Percentiles rank a stretch among this genome's conserved stretches.
Conservation (phyloP, 306 rosid species). For the Senna tora region DNA sequence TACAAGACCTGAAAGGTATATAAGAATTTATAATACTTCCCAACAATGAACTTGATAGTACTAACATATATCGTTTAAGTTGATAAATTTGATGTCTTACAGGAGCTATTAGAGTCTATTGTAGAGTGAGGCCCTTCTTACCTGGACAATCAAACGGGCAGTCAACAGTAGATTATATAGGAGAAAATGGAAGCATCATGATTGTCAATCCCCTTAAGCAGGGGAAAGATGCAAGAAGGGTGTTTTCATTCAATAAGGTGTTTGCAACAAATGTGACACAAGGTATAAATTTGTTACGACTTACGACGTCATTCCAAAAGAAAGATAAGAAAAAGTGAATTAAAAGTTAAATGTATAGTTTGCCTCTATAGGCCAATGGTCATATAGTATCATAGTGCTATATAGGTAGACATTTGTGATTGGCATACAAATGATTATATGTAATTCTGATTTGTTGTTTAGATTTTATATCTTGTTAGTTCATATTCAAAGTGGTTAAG, state of each 20-base stretch:
- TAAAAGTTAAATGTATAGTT: background rate
- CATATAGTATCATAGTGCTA: constrained; percentile 7
- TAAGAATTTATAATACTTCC: constrained; percentile 23
- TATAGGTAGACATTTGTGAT: background rate
- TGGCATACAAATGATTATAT: constrained; percentile 16
- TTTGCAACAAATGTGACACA: constrained; percentile 85
- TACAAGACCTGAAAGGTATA: constrained; percentile 92
- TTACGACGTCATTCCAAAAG: background rate
- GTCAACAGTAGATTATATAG: constrained; percentile 84
- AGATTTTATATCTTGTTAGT: background rate
- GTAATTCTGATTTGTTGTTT: background rate
- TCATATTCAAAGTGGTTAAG: constrained; percentile 32
- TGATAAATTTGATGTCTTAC: constrained; percentile 33
- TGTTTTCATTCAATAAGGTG: constrained; percentile 89
- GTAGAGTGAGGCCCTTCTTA: constrained; percentile 93
- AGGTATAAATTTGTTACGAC: constrained; percentile 53
- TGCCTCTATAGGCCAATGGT: constrained; percentile 9
- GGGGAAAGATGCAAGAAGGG: constrained; percentile 85
- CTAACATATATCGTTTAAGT: background rate
- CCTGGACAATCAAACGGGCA: constrained; percentile 70
- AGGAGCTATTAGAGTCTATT: constrained; percentile 94
- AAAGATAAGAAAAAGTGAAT: background rate
- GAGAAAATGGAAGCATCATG: constrained; percentile 95
- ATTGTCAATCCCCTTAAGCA: constrained; percentile 86
- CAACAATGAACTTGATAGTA: constrained; percentile 17